Base-by-base conservation (phyloP, 2,329 filamentous ascomycete species). In the Cytospora leucostoma region DNA sequence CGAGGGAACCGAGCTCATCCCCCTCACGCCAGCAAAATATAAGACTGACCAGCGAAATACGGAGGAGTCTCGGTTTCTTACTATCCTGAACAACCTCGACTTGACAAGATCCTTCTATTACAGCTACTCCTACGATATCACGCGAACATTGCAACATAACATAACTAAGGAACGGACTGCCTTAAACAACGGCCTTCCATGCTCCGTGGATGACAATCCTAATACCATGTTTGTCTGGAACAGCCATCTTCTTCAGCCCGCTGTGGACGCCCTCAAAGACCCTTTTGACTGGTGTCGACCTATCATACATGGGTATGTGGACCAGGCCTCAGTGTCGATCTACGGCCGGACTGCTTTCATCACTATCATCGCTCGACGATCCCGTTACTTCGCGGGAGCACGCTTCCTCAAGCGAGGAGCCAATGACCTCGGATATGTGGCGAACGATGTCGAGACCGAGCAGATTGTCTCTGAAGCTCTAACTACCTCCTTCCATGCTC, bases 211-310 rank as follows among this genome's bases (percentile, higher is more conserved):
- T 34, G 83, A 85, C 37, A 86, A 93, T 69, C 90, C 90, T 73
- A 96, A 97, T 71, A 86, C 90, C 47, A 99, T 99, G 95, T 99
- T 99, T 73, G 90, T 98, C 3, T 99, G 95, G 95, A 99, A 99
- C 70, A 87, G 91, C 69, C 91, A 97, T 74, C 82, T 99, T 5
- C 82, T 99, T 19, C 82, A 89, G 65, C 93, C 95, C 0, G 92
- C 90, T 0, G 80, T 84, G 13, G 77, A 80, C 19, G 84, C 83
- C 7, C 79, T 99, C 47, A 89, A 89, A 67, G 90, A 93, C 70
- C 88, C 92, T 0, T 97, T 92, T 72, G 93, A 98, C 72, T 99
- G 95, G 95, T 99, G 94, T 74, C 84, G 96, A 32, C 93, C 95
- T 0, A 90, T 98, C 63, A 94, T 97, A 52, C 94, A 99, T 74